phyloP scores from a whole-genome alignment of 139 green algal genomes.

The Tetraselmis striata region DNA sequence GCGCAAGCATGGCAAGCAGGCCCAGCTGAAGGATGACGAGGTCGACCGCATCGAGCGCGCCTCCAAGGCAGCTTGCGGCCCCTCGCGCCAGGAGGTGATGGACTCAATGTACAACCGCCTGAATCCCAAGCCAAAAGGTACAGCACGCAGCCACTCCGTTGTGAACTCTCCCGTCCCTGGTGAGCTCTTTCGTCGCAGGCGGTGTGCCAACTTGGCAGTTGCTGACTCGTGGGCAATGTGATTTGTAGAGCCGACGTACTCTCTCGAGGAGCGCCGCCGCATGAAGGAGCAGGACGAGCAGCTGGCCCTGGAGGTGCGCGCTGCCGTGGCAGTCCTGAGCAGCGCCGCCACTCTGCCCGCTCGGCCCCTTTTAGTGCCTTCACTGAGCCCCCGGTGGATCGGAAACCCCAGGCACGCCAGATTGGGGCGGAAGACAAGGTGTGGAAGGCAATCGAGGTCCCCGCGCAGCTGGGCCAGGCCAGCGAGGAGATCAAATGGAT shows the following conservation, averaged over 20 bases:
- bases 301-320: neutral
- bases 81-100: conserved; percentile 61
- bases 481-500: conserved; percentile 68
- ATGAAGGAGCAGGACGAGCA: conserved; percentile 32
- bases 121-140: conserved; percentile 67
- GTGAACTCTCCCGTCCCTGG: too few relatives aligned
- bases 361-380: too few relatives aligned
- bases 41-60: conserved; percentile 82
- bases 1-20: conserved; percentile 66
- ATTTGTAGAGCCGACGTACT: conserved; percentile 31
- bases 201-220: too few relatives aligned
- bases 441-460: conserved; percentile 35
- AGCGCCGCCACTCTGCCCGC: too few relatives aligned
- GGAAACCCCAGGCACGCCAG: conserved; percentile 17
- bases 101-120: conserved; percentile 79
- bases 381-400: neutral
- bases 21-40: conserved; percentile 72
- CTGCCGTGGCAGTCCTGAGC: too few relatives aligned
- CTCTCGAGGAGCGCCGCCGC: conserved; percentile 33
- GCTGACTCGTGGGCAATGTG: too few relatives aligned
- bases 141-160: too few relatives aligned
- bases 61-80: conserved; percentile 33
- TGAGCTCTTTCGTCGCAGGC: too few relatives aligned
- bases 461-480: conserved; percentile 40
- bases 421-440: conserved; percentile 8